Conservation (phyloP, 768 basidiomycete genomes). For the Grammothele lineata region DNA sequence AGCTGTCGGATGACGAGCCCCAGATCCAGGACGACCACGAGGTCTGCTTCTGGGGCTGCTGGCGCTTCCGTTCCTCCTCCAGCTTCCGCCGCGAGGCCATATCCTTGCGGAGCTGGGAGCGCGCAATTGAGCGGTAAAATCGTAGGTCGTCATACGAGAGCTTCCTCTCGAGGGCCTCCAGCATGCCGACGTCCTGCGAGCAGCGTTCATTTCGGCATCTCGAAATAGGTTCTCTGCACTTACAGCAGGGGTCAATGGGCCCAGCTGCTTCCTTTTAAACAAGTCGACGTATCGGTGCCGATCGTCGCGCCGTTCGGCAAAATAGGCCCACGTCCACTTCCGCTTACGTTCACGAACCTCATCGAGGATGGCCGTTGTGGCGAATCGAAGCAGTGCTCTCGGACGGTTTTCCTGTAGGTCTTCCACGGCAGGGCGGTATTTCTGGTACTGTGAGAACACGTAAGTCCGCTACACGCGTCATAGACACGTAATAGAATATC, state of each 20-base stretch:
- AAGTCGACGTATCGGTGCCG: conserved; percentile 79
- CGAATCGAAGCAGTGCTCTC: conserved; percentile 71
- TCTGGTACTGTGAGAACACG: conserved; percentile 61
- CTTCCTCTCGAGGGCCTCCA: conserved; percentile 73
- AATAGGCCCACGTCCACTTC: conserved; percentile 91
- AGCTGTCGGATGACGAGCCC: conserved; percentile 48
- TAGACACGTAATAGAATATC: conserved; percentile 2
- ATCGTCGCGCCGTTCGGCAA: conserved; percentile 84
- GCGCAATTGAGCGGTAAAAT: conserved; percentile 94
- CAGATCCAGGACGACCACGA: conserved; percentile 80
- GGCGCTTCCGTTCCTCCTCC: conserved; percentile 63
- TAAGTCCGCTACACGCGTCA: neutral
- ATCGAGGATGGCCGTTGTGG: conserved; percentile 70
- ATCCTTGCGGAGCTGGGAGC: conserved; percentile 85
- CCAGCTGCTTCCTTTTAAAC: conserved; percentile 71
- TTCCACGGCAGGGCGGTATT: conserved; percentile 65
- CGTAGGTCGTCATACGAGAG: conserved; percentile 92
- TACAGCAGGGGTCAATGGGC: conserved; percentile 52
- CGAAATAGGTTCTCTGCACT: conserved; percentile 21
- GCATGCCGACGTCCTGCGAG: conserved; percentile 42
- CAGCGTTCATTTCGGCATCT: neutral
- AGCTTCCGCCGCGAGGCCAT: conserved; percentile 59
- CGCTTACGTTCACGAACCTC: conserved; percentile 79
- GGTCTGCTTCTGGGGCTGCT: conserved; percentile 43
- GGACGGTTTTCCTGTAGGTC: conserved; percentile 58